Evolutionary conservation across 805 yeast species (phyloP).

Genomic region (Candida dajiaensis): DNA sequence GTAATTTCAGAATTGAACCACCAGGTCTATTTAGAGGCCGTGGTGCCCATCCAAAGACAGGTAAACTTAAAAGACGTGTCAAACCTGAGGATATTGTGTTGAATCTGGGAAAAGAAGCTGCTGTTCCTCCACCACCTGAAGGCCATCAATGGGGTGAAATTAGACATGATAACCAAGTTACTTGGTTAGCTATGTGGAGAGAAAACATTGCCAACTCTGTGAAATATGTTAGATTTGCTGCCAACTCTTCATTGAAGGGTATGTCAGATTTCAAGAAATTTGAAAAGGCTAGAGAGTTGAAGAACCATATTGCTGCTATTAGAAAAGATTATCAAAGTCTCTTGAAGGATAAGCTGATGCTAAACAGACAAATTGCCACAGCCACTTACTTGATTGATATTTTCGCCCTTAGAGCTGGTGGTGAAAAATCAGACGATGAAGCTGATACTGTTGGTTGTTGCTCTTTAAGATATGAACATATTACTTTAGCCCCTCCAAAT

Average conservation of each 20-base stretch:
- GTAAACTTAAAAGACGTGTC: conserved; percentile 82
- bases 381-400: conserved; percentile 91
- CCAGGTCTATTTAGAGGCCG: conserved; percentile 96
- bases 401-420: conserved; percentile 95
- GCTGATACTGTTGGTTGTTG: conserved; percentile 99
- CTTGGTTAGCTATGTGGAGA: conserved; percentile 97
- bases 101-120: conserved; percentile 67
- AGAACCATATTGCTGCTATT: conserved; percentile 62
- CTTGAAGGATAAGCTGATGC: conserved; percentile 71
- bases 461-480: conserved; percentile 85
- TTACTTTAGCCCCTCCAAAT: conserved; percentile 78
- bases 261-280: conserved; percentile 86
- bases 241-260: conserved; percentile 86
- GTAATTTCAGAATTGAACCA: conserved; percentile 92
- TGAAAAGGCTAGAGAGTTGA: conserved; percentile 86
- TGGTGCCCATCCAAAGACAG: conserved; percentile 96
- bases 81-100: conserved; percentile 84
- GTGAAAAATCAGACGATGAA: conserved; percentile 94
- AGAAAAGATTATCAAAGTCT: conserved; percentile 68
- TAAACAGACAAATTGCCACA: conserved; percentile 85
- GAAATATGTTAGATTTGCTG: conserved; percentile 89
- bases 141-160: conserved; percentile 92
- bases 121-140: conserved; percentile 74
- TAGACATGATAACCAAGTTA: conserved; percentile 80
- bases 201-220: conserved; percentile 81